Conservation (phyloP, 2,329 filamentous ascomycete species). For the Claviceps sp. region DNA sequence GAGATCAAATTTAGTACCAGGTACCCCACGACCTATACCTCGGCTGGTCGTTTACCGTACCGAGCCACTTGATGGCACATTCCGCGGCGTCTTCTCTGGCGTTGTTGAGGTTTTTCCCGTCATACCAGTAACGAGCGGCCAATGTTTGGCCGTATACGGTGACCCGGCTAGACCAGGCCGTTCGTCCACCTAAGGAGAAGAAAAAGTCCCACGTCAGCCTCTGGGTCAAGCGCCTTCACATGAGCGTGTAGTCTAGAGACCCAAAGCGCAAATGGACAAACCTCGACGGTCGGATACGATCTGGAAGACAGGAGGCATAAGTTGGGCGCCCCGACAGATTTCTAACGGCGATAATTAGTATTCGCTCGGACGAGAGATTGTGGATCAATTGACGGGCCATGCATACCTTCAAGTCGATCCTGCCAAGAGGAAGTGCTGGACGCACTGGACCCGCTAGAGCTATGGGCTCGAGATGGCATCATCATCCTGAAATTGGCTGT, state of each 20-base stretch:
- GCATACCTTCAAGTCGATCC: conserved; percentile 39
- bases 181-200: conserved; percentile 55
- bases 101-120: conserved; percentile 76
- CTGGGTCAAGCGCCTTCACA: not conserved
- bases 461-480: conserved; percentile 14
- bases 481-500: conserved; percentile 7
- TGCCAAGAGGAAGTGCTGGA: conserved; percentile 32
- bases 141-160: conserved; percentile 52
- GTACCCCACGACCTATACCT: conserved; percentile 13
- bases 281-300: conserved; percentile 65
- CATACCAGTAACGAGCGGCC: conserved; percentile 79
- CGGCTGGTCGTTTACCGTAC: conserved; percentile 18
- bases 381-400: not conserved
- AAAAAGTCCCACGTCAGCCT: not conserved
- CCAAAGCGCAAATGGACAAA: conserved; percentile 22
- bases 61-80: conserved; percentile 51
- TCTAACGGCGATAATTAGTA: conserved; percentile 25
- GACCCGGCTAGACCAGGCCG: conserved; percentile 78
- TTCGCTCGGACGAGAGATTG: not conserved
- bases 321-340: conserved; percentile 40
- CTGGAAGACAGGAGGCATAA: conserved; percentile 47
- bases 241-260: not conserved
- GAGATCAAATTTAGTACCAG: conserved; percentile 6
- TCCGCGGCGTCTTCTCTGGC: conserved; percentile 87
- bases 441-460: conserved; percentile 10